Evolutionary conservation across 1,284 basidiomycete genomes (phyloP), one percentile per base, ranked within the genome.

Genomic region (Flammula alnicola): DNA sequence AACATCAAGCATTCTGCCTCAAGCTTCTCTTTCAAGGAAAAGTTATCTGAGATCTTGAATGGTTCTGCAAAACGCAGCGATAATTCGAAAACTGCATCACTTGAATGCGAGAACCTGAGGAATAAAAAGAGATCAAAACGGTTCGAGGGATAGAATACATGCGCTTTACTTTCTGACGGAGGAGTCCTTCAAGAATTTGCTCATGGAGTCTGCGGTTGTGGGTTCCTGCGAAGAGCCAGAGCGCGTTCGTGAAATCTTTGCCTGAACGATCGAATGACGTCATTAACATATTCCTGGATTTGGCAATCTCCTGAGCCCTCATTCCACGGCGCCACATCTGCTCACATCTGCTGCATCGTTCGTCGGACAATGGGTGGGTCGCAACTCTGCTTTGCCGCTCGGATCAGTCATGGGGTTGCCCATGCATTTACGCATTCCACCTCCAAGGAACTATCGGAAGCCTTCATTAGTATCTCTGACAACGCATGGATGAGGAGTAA

Each of bases 151-250:
- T 14, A 22, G 12, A 7, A 20, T n/a, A 10, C 5, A 44, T 37
- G 19, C 17, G n/a, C 65, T n/a, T 26, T 42, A 86, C 88, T 71
- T 94, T 95, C 71, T 95, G 92, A 54, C 93, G 79, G 76, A 93
- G 63, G 95, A 97, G 61, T 89, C 83, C 55, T 80, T 81, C 93
- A 94, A 98, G 72, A 85, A 88, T 67, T 92, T 94, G 77, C 90
- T 98, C 95, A 57, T 93, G 93, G 48, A 99, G 80, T 58, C 94
- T 87, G 63, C 95, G 90, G 72, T 98, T 98, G 82, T 98, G 98
- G 12, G 95, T 95, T 70, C 98, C 95, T 40, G 96, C 96, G 62
- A 96, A 96, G 17, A 96, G 74, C 94, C 93, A 95, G 5, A 93
- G 93, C 0, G 93, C 88, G 61, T 93, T 95, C 93, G 97, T 96